Evolutionary conservation across 2,329 filamentous ascomycete genomes (phyloP), one percentile per base, ranked within the genome.

Genomic region (Neofusicoccum umdonicola): DNA sequence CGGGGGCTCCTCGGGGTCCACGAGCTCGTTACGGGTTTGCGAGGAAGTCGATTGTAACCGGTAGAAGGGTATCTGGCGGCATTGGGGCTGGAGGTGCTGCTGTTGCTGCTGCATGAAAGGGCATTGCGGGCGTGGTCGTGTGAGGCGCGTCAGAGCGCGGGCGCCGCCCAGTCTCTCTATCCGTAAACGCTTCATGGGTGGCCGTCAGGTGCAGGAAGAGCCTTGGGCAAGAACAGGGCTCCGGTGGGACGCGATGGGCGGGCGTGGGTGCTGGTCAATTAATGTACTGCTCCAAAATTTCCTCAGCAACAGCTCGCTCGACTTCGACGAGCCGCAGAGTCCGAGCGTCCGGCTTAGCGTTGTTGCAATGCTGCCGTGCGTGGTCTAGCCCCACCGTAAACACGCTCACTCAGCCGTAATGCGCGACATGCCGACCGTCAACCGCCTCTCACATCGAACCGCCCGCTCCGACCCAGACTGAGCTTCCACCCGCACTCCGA

Each of bases 141-240:
- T 63, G 54, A 69, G 77, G 50, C 56, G 63, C 45, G 79, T 80
- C 74, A 87, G 83, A 80, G 85, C 80, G 81, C 86, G 87, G 37
- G 47, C 63, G 74, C 85, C 83, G 75, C 85, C 83, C 81, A 85
- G 85, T 80, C 83, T 81, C 71, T 84, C 82, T 73, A 87, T 74
- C 71, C 84, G 81, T 83, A 88, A 80, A 79, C 85, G 84, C 82
- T 87, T 87, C 85, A 88, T 88, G 71, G 61, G 35, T 52, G 34
- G 52, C 31, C 13, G 44, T 42, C 17, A 41, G 22, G 12, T 44
- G 50, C 12, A 56, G 41, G n/a, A 39, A 48, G 51, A 47, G 48
- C 50, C 61, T 41, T 41, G 39, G 50, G 61, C 51, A 31, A 35
- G 19, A 51, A 56, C 44, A 17, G 41, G 51, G 50, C 50, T 51